Conservation (phyloP, 2,329 filamentous ascomycete genomes). For the Nigrospora oryzae region DNA sequence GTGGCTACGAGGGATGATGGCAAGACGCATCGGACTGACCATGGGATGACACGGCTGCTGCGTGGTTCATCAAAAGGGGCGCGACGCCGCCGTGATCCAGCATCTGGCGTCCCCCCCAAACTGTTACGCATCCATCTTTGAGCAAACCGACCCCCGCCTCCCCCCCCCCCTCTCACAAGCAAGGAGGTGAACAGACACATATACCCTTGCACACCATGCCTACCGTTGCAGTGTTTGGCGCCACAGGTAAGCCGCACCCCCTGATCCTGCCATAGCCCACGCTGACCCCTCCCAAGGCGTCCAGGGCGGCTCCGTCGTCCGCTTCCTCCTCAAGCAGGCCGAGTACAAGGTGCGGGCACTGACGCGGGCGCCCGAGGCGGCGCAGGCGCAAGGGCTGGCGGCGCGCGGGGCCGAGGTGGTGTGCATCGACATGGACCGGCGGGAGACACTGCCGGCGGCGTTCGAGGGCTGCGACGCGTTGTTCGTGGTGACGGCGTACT, state of each 20-base stretch:
- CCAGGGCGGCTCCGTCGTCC: slow-evolving; percentile 12
- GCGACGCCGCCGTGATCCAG: too few species aligned
- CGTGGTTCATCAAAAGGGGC: too few species aligned
- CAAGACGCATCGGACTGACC: too few species aligned
- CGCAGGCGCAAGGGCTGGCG: slow-evolving; percentile 8
- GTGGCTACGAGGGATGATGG: too few species aligned
- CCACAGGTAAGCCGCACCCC: background rate
- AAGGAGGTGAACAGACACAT: too few species aligned
- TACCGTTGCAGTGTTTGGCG: slow-evolving; percentile 2
- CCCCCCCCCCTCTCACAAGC: too few species aligned
- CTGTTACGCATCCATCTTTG: too few species aligned
- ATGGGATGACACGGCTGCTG: too few species aligned
- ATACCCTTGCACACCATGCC: background rate
- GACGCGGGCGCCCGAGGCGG: slow-evolving; percentile 12
- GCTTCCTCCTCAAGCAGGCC: slow-evolving; percentile 8
- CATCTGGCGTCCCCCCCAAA: too few species aligned
- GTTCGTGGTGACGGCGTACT: slow-evolving; percentile 21
- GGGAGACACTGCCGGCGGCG: slow-evolving; percentile 8
- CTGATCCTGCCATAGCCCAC: too few species aligned
- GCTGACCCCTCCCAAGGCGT: background rate
- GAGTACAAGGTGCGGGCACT: slow-evolving; percentile 14
- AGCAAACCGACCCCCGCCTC: too few species aligned
- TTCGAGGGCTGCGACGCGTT: slow-evolving; percentile 15
- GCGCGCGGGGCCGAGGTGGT: slow-evolving; percentile 13
- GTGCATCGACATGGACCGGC: slow-evolving; percentile 10